Evolutionary conservation across 768 basidiomycete species (phyloP).

Genomic region (Sarcodon aspratus): DNA sequence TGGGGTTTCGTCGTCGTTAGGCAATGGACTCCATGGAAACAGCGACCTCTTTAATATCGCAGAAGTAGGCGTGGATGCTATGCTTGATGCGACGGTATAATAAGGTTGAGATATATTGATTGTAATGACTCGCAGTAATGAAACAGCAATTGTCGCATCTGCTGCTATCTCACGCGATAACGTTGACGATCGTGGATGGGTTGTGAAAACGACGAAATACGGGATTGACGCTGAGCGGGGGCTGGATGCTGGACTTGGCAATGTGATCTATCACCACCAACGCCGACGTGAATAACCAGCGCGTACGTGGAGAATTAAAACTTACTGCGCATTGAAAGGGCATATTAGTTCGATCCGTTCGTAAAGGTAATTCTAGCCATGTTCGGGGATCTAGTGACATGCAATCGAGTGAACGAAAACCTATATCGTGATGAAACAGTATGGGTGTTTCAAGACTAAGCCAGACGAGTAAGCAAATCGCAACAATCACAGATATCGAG

Average conservation of each 20-base stretch:
- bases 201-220: constrained; percentile 66
- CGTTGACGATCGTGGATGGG: constrained; percentile 39
- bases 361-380: constrained; percentile 63
- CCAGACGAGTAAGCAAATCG: constrained; percentile 3
- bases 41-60: not conserved
- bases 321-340: constrained; percentile 60
- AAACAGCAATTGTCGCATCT: constrained; percentile 62
- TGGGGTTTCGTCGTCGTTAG: constrained; percentile 28
- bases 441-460: constrained; percentile 56
- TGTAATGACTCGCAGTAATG: constrained; percentile 48
- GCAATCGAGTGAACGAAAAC: constrained; percentile 48
- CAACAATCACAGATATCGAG: not conserved
- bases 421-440: constrained; percentile 44
- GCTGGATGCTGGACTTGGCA: constrained; percentile 52
- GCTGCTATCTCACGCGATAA: constrained; percentile 56
- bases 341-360: constrained; percentile 42
- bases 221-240: constrained; percentile 51
- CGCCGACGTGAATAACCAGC: not conserved
- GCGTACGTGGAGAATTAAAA: constrained; percentile 6
- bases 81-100: constrained; percentile 25
- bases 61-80: constrained; percentile 1
- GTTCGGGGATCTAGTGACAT: constrained; percentile 29
- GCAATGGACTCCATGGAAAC: not conserved
- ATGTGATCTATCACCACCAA: constrained; percentile 36
- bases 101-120: constrained; percentile 31